A percentile compares a stretch with the other conserved stretches of the same genome.
Evolutionary conservation across 2,329 filamentous ascomycete species (phyloP).

Genomic region (Aspergillus pseudonomiae): DNA sequence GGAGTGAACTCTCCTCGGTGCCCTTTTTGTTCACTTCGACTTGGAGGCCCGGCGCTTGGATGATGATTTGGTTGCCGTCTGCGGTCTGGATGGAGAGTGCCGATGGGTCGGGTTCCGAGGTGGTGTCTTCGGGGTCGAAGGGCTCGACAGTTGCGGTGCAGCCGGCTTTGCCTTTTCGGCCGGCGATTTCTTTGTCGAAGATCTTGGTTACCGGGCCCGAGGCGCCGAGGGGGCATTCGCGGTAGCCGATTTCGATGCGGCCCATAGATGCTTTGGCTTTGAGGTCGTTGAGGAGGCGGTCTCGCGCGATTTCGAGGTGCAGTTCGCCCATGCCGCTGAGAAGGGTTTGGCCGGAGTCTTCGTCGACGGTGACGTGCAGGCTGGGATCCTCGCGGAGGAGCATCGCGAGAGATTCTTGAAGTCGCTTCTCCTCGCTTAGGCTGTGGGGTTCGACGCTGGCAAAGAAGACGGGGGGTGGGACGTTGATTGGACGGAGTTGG

Average conservation of each 20-base stretch:
- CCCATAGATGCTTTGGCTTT: slow-evolving; percentile 85
- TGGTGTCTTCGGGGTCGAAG: slow-evolving; percentile 41
- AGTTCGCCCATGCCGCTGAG: slow-evolving; percentile 96
- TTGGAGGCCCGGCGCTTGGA: slow-evolving; percentile 56
- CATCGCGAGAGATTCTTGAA: slow-evolving; percentile 74
- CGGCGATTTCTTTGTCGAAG: slow-evolving; percentile 79
- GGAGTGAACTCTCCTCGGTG: slow-evolving; percentile 50
- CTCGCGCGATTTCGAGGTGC: slow-evolving; percentile 88
- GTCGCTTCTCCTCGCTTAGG: slow-evolving; percentile 74
- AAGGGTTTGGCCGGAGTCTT: slow-evolving; percentile 90
- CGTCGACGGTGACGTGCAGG: slow-evolving; percentile 78
- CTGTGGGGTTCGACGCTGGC: slow-evolving; percentile 86
- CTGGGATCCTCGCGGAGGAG: slow-evolving; percentile 91
- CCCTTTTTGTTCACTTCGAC: slow-evolving; percentile 39
- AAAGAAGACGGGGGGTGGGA: slow-evolving; percentile 94
- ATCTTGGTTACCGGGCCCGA: slow-evolving; percentile 62
- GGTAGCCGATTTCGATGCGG: slow-evolving; percentile 91
- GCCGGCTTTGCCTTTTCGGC: slow-evolving; percentile 75
- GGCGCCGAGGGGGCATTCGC: slow-evolving; percentile 71
- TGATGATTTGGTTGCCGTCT: slow-evolving; percentile 72
- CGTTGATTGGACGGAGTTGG: slow-evolving; percentile 82
- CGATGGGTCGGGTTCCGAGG: slow-evolving; percentile 17
- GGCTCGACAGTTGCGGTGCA: slow-evolving; percentile 72
- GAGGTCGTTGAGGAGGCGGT: slow-evolving; percentile 85
- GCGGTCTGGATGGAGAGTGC: slow-evolving; percentile 46